Base-by-base conservation (phyloP, 1,139 yeast genomes). In the Geotrichum bryndzae region DNA sequence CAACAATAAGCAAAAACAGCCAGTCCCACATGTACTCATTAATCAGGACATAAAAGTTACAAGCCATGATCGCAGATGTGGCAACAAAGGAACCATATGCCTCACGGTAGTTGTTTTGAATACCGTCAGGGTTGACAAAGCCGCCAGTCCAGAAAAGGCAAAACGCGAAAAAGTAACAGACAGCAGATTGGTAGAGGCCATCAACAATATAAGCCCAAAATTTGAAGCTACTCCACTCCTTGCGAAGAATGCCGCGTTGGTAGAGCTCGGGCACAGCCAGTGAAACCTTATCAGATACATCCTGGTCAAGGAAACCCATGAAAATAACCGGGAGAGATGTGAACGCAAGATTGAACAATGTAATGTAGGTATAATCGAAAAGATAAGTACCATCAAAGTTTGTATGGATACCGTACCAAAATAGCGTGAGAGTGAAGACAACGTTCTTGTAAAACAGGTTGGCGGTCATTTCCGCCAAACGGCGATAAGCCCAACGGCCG, bases 21-120 rank as follows among this genome's bases (percentile, higher is more conserved):
- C 96, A 90, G 76, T 94, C 99, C 99, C 99, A 94, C 71, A 96
- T 82, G 72, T 85, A 85, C 75, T 90, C 96, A 72, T 91, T 96
- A 67, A 88, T 75, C 69, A 90, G 72, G 59, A 94, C 86, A 76
- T 88, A 92, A 15, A 84, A 68, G 73, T 94, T 90, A 76, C 97
- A 90, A 11, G 96, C 79, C 62, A 88, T 78, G 65, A 89, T 90
- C 3, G 96, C 83, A 68, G 92, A 87, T 38, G 89, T 81, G 6
- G 95, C 88, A 51, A 89, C 96, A 60, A 84, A 80, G 11, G 88
- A 79, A 72, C 98, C 99, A 70, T 91, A 83, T 82, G 88, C 87
- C 73, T 84, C 92, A 70, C 98, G 83, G 73, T 91, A 97, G 69
- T 90, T 90, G 60, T 88, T 72, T 2, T 84, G 82, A 64, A 82